These are phyloP conservation scores for Podaxis pistillaris DNA, from an alignment of 768 basidiomycete species.

Conservation along the genomic window DNA sequence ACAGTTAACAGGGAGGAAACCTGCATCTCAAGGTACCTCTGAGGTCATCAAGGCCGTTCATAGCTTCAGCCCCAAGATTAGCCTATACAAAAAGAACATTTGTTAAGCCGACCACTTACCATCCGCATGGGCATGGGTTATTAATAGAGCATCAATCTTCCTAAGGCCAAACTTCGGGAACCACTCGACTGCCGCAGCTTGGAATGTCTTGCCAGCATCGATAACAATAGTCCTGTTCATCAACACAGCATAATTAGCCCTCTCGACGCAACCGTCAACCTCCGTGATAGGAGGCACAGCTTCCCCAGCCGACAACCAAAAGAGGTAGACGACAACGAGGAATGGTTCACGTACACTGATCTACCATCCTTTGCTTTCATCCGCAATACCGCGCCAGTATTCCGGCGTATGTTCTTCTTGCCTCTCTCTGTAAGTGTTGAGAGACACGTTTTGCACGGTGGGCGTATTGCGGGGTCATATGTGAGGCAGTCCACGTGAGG, in stretches of 20 bases:
- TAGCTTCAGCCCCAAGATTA: conserved; percentile 43
- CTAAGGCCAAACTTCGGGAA: conserved; percentile 73
- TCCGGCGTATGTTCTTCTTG: conserved; percentile 81
- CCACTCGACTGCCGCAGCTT: conserved; percentile 46
- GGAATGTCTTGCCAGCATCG: conserved; percentile 86
- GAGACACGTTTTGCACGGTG: conserved; percentile 61
- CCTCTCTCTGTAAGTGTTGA: conserved; percentile 68
- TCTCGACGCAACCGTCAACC: background rate
- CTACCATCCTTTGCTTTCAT: conserved; percentile 39
- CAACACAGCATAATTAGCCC: conserved; percentile 11
- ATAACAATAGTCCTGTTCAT: conserved; percentile 67
- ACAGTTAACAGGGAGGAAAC: conserved; percentile 1
- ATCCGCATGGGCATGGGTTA: conserved; percentile 89
- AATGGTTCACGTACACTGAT: conserved; percentile 45
- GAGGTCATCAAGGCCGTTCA: conserved; percentile 89
- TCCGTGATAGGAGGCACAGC: background rate
- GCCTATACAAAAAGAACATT: background rate
- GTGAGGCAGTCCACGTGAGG: conserved; percentile 78
- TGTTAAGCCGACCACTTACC: conserved; percentile 30
- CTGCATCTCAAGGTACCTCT: conserved; percentile 47
- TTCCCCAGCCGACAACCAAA: background rate
- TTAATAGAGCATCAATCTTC: conserved; percentile 54
- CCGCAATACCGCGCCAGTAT: conserved; percentile 72
- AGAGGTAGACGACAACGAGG: background rate
- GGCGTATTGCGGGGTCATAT: conserved; percentile 44